phyloP scores from a whole-genome alignment of 495 filamentous ascomycete genomes.

The Chaetomidium leptoderma region DNA sequence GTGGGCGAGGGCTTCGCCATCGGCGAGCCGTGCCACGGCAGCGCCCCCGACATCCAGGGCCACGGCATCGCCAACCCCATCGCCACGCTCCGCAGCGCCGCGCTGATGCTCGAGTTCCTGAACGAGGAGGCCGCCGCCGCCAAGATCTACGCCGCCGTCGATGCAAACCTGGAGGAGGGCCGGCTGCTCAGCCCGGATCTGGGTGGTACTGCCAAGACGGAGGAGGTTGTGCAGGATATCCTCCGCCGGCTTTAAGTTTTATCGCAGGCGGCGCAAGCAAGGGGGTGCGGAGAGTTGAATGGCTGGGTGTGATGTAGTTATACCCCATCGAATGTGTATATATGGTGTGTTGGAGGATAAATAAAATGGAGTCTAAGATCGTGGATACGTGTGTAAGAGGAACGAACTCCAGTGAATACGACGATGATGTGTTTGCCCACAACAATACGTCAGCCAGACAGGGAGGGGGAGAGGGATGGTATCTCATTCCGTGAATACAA shows the following conservation, averaged over 20 bases:
- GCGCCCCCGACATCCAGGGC: conserved; percentile 93
- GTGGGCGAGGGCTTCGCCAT: conserved; percentile 94
- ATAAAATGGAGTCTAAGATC: too few species aligned
- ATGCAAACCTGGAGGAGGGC: conserved; percentile 82
- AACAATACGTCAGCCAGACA: neutral
- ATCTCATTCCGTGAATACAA: conserved; percentile 7
- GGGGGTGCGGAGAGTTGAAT: neutral
- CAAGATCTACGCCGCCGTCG: conserved; percentile 85
- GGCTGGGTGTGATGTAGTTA: conserved; percentile 13
- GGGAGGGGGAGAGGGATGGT: neutral
- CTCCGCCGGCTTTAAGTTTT: conserved; percentile 66
- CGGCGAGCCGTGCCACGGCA: conserved; percentile 96
- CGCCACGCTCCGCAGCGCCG: conserved; percentile 85
- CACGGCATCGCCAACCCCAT: conserved; percentile 92
- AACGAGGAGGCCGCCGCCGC: conserved; percentile 80
- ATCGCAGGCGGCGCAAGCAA: too few species aligned
- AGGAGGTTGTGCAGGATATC: conserved; percentile 87
- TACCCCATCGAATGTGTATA: conserved; percentile 22
- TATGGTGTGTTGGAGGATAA: conserved; percentile 14
- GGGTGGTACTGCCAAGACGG: conserved; percentile 80
- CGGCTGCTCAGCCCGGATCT: conserved; percentile 83
- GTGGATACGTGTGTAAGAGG: too few species aligned
- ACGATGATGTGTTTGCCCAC: too few species aligned
- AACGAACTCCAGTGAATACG: neutral
- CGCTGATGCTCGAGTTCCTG: conserved; percentile 94